phyloP scores from a whole-genome alignment of 2,329 filamentous ascomycete species.

The Neobulgaria alba region DNA sequence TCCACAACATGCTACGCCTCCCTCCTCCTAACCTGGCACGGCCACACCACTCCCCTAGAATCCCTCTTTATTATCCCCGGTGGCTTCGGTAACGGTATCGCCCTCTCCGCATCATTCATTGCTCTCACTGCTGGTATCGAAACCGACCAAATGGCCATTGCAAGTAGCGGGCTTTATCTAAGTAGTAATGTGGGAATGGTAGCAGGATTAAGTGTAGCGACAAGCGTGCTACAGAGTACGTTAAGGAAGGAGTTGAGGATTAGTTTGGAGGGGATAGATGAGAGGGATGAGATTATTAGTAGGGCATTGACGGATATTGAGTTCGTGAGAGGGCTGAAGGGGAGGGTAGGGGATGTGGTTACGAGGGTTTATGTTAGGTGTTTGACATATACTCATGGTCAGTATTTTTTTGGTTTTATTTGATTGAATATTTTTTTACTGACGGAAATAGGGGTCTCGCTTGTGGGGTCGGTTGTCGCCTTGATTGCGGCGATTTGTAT shows the following conservation, averaged over 20 bases:
- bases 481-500: slow-evolving; percentile 7
- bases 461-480: slow-evolving; percentile 5
- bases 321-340: slow-evolving; percentile 11
- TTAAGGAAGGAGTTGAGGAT: slow-evolving; percentile 13
- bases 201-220: slow-evolving; percentile 14
- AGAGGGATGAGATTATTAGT: slow-evolving; percentile 12
- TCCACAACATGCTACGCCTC: slow-evolving; percentile 40
- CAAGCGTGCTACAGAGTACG: slow-evolving; percentile 13
- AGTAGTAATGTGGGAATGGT: slow-evolving; percentile 23
- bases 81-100: slow-evolving; percentile 42
- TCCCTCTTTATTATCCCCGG: slow-evolving; percentile 51
- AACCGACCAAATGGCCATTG: slow-evolving; percentile 39
- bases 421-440: background rate
- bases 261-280: slow-evolving; percentile 8
- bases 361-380: slow-evolving; percentile 16
- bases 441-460: slow-evolving; percentile 4
- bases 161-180: slow-evolving; percentile 39
- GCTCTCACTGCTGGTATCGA: slow-evolving; percentile 39
- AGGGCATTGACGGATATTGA: slow-evolving; percentile 12
- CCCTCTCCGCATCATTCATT: slow-evolving; percentile 39
- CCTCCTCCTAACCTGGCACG: slow-evolving; percentile 50
- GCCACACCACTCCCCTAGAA: slow-evolving; percentile 45
- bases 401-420: slow-evolving; percentile 13
- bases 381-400: slow-evolving; percentile 19
- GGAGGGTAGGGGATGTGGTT: slow-evolving; percentile 11